Conservation (phyloP, 768 basidiomycete species). For the Nidularia pulvinata region DNA sequence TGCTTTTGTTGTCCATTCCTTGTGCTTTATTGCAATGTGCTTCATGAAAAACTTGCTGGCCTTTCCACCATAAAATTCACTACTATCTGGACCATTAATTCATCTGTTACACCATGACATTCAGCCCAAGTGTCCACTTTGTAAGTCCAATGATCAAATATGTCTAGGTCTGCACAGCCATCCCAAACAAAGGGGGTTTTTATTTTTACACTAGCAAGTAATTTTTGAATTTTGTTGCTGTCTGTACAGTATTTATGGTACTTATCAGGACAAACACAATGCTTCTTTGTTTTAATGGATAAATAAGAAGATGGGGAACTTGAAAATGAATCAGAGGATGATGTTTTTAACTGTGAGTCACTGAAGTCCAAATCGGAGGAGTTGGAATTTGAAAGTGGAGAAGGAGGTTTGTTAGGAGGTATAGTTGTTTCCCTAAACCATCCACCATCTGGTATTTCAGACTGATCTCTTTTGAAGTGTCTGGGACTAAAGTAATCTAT, state of each 20-base stretch:
- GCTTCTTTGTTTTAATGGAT: not conserved
- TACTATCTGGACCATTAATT: not conserved
- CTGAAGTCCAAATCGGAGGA: not conserved
- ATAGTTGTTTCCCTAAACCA: not conserved
- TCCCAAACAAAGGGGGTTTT: not conserved
- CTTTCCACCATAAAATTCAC: slow-evolving; percentile 5
- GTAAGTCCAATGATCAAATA: not conserved
- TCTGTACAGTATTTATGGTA: not conserved
- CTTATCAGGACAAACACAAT: not conserved
- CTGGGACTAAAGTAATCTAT: no score
- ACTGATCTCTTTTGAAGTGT: not conserved
- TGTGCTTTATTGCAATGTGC: not conserved
- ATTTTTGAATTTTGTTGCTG: not conserved
- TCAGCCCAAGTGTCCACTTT: not conserved
- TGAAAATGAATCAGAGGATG: not conserved
- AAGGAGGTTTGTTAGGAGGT: no score
- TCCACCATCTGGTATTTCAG: not conserved
- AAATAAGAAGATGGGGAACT: no score
- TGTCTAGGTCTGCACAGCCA: not conserved
- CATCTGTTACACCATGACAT: not conserved
- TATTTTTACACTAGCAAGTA: not conserved
- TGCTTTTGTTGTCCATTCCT: not conserved
- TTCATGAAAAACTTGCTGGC: slow-evolving; percentile 7
- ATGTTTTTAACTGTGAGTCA: not conserved
- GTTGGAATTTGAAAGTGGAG: no score